A percentile compares a stretch with the other conserved stretches of the same genome.
Conservation (phyloP, 352 stramenopile species). For the Phytophthora nicotianae region DNA sequence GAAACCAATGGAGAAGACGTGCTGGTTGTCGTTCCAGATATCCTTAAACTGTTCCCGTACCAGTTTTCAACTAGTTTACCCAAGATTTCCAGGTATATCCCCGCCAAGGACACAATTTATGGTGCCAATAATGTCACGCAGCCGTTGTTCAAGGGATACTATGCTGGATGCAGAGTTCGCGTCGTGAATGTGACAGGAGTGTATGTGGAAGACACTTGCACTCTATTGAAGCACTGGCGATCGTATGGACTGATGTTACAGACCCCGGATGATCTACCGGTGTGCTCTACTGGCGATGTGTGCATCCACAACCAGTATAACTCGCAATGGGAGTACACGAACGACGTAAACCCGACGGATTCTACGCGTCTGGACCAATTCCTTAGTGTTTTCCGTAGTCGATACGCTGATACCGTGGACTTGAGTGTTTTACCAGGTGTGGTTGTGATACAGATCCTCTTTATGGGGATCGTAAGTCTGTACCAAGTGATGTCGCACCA, state of each 20-base stretch:
- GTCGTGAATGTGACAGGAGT: slow-evolving; percentile 14
- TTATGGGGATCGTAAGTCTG: slow-evolving; percentile 21
- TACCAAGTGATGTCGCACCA: slow-evolving; percentile 24
- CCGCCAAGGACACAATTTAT: slow-evolving; percentile 26
- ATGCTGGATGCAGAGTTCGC: slow-evolving; percentile 19
- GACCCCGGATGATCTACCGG: slow-evolving; percentile 14
- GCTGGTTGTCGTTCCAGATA: slow-evolving; percentile 2
- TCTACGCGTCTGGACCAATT: slow-evolving; percentile 5
- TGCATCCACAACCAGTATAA: slow-evolving; percentile 24
- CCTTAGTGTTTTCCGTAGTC: slow-evolving; percentile 12
- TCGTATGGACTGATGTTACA: slow-evolving; percentile 21
- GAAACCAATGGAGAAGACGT: slow-evolving; percentile 23
- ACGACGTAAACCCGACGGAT: slow-evolving; percentile 1
- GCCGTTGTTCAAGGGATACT: slow-evolving; percentile 33
- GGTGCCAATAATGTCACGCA: slow-evolving; percentile 23
- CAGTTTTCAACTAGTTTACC: neutral
- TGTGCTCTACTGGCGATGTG: slow-evolving; percentile 13
- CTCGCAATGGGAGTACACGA: slow-evolving; percentile 16
- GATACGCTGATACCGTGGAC: slow-evolving; percentile 13
- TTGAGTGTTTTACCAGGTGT: slow-evolving; percentile 18
- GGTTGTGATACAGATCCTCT: slow-evolving; percentile 17
- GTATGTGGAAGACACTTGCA: slow-evolving; percentile 21
- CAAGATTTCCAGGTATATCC: slow-evolving; percentile 5
- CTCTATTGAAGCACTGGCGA: slow-evolving; percentile 3
- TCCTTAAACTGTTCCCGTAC: slow-evolving; percentile 16